A percentile compares a stretch with the other conserved stretches of the same genome.
These are phyloP conservation scores for Pholiota molesta DNA, from an alignment of 768 basidiomycete genomes.

Conservation along the genomic window DNA sequence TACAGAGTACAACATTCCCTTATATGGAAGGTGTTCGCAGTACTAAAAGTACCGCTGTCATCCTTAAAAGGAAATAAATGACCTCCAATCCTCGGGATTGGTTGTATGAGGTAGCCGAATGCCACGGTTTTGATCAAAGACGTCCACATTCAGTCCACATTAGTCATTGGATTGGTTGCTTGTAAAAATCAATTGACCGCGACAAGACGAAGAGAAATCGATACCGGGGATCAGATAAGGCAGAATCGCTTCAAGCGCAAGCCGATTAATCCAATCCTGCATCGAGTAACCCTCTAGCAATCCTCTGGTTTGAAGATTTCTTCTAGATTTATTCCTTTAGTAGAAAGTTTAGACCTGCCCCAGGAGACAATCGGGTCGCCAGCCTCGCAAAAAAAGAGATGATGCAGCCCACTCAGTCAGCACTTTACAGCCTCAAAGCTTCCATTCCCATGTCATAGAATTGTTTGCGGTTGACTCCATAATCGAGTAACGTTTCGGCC, in stretches of 20 bases:
- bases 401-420: too few species aligned
- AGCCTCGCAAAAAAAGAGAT: too few species aligned
- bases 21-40: background rate
- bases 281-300: background rate
- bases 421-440: too few species aligned
- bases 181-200: background rate
- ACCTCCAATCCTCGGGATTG: background rate
- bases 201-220: background rate
- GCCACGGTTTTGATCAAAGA: background rate
- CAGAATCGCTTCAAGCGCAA: background rate
- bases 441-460: too few species aligned
- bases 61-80: background rate
- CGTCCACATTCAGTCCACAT: background rate
- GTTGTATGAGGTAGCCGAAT: background rate
- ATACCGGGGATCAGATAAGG: constrained; percentile 1
- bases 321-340: too few species aligned
- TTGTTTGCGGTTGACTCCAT: too few species aligned
- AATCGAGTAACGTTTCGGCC: too few species aligned
- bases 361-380: too few species aligned
- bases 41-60: background rate
- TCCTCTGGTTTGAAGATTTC: background rate
- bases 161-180: background rate
- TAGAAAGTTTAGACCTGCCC: too few species aligned
- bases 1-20: background rate
- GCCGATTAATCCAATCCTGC: background rate